Conservation (phyloP, 1,139 yeast species). For the Kodamaea arcana region DNA sequence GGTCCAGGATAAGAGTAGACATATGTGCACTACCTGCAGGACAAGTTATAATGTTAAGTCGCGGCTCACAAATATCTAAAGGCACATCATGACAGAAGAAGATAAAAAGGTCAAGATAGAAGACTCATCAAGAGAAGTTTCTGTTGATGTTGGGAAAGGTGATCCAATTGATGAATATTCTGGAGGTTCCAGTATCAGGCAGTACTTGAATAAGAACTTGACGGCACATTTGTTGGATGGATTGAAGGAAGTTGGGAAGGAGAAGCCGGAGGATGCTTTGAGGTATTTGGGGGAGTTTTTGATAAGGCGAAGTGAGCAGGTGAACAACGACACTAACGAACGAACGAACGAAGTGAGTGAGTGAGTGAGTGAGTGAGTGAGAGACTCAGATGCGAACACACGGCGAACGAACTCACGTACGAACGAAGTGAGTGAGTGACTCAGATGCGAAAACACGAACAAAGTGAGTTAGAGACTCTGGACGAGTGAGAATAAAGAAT, state of each 20-base stretch:
- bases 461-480: too few relatives aligned
- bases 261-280: conserved; percentile 68
- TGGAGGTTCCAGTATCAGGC: conserved; percentile 80
- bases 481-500: too few relatives aligned
- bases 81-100: conserved; percentile 2
- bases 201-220: conserved; percentile 68
- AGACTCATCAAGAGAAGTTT: conserved; percentile 6
- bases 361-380: neutral
- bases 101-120: conserved; percentile 6
- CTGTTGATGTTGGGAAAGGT: conserved; percentile 5
- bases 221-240: conserved; percentile 69
- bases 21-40: too few relatives aligned
- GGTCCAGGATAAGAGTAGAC: too few relatives aligned
- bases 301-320: conserved; percentile 42
- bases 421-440: too few relatives aligned
- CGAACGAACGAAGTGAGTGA: too few relatives aligned
- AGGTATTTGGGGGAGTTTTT: conserved; percentile 67
- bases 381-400: too few relatives aligned
- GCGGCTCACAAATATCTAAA: neutral
- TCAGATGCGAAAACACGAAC: too few relatives aligned
- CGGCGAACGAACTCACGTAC: too few relatives aligned
- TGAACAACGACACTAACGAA: too few relatives aligned
- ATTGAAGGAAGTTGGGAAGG: conserved; percentile 53
- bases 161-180: conserved; percentile 50
- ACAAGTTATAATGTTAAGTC: too few relatives aligned